These are phyloP conservation scores for Mollisia scopiformis DNA, from an alignment of 2,329 filamentous ascomycete species.

Conservation along the genomic window DNA sequence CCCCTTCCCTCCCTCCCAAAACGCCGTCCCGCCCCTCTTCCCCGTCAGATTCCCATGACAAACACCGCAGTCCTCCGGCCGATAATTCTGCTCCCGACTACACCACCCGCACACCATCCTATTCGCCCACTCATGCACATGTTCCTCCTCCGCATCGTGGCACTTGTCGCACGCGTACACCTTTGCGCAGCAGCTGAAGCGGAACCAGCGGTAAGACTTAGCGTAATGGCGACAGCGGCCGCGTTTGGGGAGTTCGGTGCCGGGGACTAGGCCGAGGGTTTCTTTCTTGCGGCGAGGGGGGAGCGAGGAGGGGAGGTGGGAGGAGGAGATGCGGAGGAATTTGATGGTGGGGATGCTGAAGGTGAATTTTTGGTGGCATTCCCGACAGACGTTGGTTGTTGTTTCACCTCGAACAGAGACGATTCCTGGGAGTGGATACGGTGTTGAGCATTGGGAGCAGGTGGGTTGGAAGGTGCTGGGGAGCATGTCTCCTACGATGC, in stretches of 20 bases:
- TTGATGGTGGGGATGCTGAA: conserved; percentile 79
- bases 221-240: conserved; percentile 62
- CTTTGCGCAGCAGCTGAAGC: conserved; percentile 63
- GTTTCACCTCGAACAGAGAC: conserved; percentile 75
- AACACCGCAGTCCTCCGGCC: conserved; percentile 73
- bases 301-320: conserved; percentile 44
- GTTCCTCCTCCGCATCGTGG: conserved; percentile 72
- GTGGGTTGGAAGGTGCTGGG: conserved; percentile 80
- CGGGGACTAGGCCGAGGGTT: conserved; percentile 58
- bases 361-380: conserved; percentile 79
- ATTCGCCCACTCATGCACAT: conserved; percentile 80
- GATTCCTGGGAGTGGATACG: conserved; percentile 63
- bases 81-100: conserved; percentile 79
- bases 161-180: conserved; percentile 71
- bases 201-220: conserved; percentile 65
- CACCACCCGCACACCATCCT: conserved; percentile 83
- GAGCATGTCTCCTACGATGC: conserved; percentile 75
- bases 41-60: conserved; percentile 74
- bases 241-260: conserved; percentile 55
- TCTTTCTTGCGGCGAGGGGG: conserved; percentile 48
- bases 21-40: conserved; percentile 65
- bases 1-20: conserved; percentile 87
- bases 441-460: conserved; percentile 74
- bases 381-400: conserved; percentile 74
- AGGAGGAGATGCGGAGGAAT: conserved; percentile 70